These are phyloP conservation scores for Gynochthodes officinalis DNA, from an alignment of 257 asterid species.

Conservation along the genomic window DNA sequence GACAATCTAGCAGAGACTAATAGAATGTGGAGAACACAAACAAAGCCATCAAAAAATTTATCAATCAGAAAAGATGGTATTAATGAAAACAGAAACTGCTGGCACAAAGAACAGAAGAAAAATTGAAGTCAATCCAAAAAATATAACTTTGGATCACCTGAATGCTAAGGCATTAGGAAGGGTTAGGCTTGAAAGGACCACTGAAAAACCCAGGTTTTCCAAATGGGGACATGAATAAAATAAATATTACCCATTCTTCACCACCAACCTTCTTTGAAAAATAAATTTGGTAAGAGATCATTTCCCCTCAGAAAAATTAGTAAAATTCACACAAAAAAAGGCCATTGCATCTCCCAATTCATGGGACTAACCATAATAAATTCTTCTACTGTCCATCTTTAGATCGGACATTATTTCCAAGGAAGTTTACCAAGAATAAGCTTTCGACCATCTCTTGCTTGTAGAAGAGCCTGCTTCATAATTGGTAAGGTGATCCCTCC, in stretches of 20 bases:
- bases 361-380: neutral
- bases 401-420: neutral
- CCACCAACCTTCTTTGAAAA: neutral
- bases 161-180: neutral
- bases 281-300: no score
- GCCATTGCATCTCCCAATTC: neutral
- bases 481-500: constrained; percentile 86
- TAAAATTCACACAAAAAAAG: neutral
- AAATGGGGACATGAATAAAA: neutral
- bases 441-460: constrained; percentile 94
- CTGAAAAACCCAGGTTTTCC: neutral
- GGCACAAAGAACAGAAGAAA: no score
- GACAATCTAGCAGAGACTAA: no score
- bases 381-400: neutral
- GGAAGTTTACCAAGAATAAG: constrained; percentile 74
- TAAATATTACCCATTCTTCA: neutral
- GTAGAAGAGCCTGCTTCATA: constrained; percentile 89
- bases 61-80: no score
- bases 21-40: no score
- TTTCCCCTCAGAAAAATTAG: neutral
- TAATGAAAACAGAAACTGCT: no score
- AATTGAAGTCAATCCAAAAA: no score
- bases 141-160: no score
- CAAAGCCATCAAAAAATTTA: no score
- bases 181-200: neutral